These are phyloP conservation scores for Microcyclospora tardicrescens DNA, from an alignment of 2,329 filamentous ascomycete species.

Conservation along the genomic window DNA sequence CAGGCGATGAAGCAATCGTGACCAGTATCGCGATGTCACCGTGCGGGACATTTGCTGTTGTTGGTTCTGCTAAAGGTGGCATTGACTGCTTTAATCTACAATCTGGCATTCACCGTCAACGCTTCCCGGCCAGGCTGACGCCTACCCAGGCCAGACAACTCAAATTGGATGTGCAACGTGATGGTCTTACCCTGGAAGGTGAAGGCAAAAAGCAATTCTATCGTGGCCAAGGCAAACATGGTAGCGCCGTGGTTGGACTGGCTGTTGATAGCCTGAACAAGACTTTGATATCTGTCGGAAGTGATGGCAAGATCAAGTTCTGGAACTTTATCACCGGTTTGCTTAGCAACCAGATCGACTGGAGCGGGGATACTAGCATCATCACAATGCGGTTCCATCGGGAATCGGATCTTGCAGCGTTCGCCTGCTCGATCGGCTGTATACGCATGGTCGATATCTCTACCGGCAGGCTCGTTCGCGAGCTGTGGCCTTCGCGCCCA, in stretches of 20 bases:
- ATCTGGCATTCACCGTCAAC: conserved; percentile 75
- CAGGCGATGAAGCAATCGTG: conserved; percentile 69
- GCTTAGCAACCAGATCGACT: conserved; percentile 68
- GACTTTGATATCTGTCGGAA: conserved; percentile 68
- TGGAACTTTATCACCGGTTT: conserved; percentile 87
- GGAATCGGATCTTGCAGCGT: conserved; percentile 70
- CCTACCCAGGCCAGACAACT: conserved; percentile 66
- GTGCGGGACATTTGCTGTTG: conserved; percentile 84
- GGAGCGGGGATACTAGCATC: conserved; percentile 64
- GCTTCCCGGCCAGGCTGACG: conserved; percentile 69
- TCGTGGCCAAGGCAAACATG: conserved; percentile 57
- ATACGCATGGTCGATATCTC: conserved; percentile 83
- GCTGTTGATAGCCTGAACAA: conserved; percentile 83
- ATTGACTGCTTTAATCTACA: conserved; percentile 97
- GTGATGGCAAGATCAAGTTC: conserved; percentile 91
- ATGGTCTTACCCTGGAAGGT: conserved; percentile 25
- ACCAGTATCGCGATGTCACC: conserved; percentile 74
- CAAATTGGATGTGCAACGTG: conserved; percentile 42
- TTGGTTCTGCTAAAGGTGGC: conserved; percentile 70
- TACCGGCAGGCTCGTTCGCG: conserved; percentile 80
- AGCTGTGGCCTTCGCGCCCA: conserved; percentile 63
- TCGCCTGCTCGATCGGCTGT: conserved; percentile 78
- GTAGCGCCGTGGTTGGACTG: conserved; percentile 69
- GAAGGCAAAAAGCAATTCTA: conserved; percentile 29
- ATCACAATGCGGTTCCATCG: conserved; percentile 69